Base-by-base conservation (phyloP, 345 rosid genomes). In the Murraya koenigii region DNA sequence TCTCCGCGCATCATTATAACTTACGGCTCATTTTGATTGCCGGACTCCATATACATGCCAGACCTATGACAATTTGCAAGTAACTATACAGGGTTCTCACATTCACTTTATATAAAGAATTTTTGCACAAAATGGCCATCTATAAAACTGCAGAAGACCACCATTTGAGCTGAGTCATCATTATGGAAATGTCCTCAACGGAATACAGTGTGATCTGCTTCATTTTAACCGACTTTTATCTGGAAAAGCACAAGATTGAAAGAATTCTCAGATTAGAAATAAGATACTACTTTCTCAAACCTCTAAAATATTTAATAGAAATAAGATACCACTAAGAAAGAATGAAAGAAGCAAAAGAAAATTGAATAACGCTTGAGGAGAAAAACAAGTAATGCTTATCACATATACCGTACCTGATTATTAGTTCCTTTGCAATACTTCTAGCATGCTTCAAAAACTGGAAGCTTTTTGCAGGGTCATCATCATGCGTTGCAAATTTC, bases 361-460 rank as follows among this genome's bases (percentile, higher is more conserved):
- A 22, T 1, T 19, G 39, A 19, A 22, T 32, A 36, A 8, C 25
- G 3, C 17, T 7, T 8, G 7, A 5, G 8, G 9, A 44, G 1
- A 7, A 36, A 38, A 30, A 9, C 26, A 9, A 35, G 7, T 7
- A 44, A 36, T 13, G 14, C 30, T 68, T 0, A 44, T 47, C 22
- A 47, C 33, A 69, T 52, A 49, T 32, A 63, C 20, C 23, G 2
- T 64, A 75, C 83, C 81, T 81, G 49, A 26, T 67, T 74, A 75
- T 23, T 44, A 86, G 76, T 59, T 90, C 85, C 83, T 76, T 77
- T 20, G 92, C 94, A 64, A 80, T 76, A 72, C 82, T 82, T 85
- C 86, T 83, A 17, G 91, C 91, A 54, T 71, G 85, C 60, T 82
- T 81, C 78, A 93, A 54, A 26, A 55, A 74, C 83, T 80, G 84